phyloP scores from a whole-genome alignment of 345 rosid genomes.

The Excoecaria cochinchinensis region DNA sequence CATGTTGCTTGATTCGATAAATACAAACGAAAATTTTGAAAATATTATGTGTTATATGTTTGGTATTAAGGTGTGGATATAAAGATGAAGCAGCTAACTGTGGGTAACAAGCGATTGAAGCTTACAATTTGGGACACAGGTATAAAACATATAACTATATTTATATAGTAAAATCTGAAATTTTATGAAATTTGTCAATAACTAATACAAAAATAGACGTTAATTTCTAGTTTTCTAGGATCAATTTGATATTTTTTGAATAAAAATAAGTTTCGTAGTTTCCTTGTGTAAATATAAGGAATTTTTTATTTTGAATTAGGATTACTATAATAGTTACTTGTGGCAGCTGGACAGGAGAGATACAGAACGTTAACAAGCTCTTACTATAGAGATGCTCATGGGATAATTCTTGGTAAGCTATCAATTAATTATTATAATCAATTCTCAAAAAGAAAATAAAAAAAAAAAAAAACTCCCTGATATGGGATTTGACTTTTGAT shows the following conservation, averaged over 20 bases:
- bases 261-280: no score
- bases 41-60: neutral
- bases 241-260: no score
- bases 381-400: conserved; percentile 89
- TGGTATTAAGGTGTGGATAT: conserved; percentile 72
- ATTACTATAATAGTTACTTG: neutral
- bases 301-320: no score
- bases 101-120: conserved; percentile 77
- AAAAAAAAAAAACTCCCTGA: no score
- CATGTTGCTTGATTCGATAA: neutral
- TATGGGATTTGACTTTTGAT: no score
- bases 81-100: conserved; percentile 79
- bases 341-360: conserved; percentile 96
- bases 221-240: no score
- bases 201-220: no score
- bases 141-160: conserved; percentile 19
- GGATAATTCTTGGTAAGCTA: conserved; percentile 79
- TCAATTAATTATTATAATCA: no score
- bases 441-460: no score
- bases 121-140: conserved; percentile 98
- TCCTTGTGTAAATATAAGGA: no score
- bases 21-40: neutral
- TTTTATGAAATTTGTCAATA: no score
- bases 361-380: conserved; percentile 87
- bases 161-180: no score